These are phyloP conservation scores for Dalechampia spathulata DNA, from an alignment of 441 rosid species.

Conservation along the genomic window DNA sequence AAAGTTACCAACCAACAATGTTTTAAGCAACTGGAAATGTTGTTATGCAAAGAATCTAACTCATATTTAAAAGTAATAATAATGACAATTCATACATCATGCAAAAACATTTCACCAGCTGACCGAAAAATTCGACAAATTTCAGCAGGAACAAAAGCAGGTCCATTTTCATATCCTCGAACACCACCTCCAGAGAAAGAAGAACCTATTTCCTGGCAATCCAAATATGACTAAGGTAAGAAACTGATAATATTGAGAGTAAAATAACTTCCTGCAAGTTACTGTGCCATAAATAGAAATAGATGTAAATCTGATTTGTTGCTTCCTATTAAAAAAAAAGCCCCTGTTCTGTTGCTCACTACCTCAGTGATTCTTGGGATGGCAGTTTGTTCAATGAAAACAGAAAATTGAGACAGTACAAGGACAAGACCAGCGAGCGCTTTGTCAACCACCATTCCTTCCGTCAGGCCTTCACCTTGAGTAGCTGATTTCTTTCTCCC, in stretches of 20 bases:
- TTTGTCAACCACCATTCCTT: conserved; percentile 50
- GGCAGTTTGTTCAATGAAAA: conserved; percentile 83
- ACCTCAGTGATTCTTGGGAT: conserved; percentile 88
- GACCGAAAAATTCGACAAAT: conserved; percentile 71
- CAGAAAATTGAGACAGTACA: conserved; percentile 80
- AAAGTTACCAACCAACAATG: too few relatives aligned
- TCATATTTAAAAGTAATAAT: conserved; percentile 6
- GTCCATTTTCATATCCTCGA: conserved; percentile 57
- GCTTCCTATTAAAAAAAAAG: too few relatives aligned
- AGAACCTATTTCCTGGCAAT: conserved; percentile 72
- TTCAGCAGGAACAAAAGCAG: conserved; percentile 90
- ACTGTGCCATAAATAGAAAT: conserved; percentile 1
- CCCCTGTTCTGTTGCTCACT: conserved; percentile 23
- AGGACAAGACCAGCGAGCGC: conserved; percentile 65
- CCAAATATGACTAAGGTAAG: conserved; percentile 17
- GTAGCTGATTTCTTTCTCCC: conserved; percentile 49
- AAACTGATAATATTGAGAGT: conserved; percentile 6
- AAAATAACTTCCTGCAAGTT: conserved; percentile 4
- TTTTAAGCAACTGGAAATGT: too few relatives aligned
- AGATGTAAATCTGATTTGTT: conserved; percentile 14
- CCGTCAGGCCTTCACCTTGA: conserved; percentile 39
- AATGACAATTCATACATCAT: conserved; percentile 50
- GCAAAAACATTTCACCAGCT: conserved; percentile 77
- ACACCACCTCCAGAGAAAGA: conserved; percentile 75
- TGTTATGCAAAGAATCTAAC: neutral